Percentiles rank a stretch among this genome's conserved stretches.
phyloP scores from a whole-genome alignment of 2,329 filamentous ascomycete species.

The Cytospora chrysosperma region DNA sequence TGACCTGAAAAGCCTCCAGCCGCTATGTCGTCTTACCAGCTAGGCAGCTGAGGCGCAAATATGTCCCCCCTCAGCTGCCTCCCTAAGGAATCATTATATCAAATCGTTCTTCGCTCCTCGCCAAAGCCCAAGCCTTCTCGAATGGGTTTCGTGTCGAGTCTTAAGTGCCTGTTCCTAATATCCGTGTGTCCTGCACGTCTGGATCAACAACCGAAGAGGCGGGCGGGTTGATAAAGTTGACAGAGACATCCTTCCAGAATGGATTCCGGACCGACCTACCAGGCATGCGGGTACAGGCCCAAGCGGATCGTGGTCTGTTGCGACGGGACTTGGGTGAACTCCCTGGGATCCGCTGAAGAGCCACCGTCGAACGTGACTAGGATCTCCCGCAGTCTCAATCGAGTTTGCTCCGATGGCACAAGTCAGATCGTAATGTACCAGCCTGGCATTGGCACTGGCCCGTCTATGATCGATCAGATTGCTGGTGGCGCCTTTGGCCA shows the following conservation, averaged over 20 bases:
- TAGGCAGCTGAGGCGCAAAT: not conserved
- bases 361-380: slow-evolving; percentile 35
- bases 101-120: not conserved
- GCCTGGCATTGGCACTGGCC: slow-evolving; percentile 34
- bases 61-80: not conserved
- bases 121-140: too few relatives aligned
- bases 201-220: not conserved
- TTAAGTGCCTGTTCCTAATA: too few relatives aligned
- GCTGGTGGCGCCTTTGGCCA: slow-evolving; percentile 36
- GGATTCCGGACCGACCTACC: not conserved
- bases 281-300: not conserved
- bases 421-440: slow-evolving; percentile 35
- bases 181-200: not conserved
- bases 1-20: not conserved
- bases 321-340: slow-evolving; percentile 37
- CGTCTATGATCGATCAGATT: slow-evolving; percentile 30
- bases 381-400: slow-evolving; percentile 30
- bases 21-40: not conserved
- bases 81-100: not conserved
- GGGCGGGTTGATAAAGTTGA: too few relatives aligned
- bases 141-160: too few relatives aligned
- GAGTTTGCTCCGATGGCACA: slow-evolving; percentile 30
- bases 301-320: slow-evolving; percentile 35
- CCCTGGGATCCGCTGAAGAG: slow-evolving; percentile 27
- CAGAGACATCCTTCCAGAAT: not conserved